Evolutionary conservation across 306 rosid genomes (phyloP).

Genomic region (Senna tora): DNA sequence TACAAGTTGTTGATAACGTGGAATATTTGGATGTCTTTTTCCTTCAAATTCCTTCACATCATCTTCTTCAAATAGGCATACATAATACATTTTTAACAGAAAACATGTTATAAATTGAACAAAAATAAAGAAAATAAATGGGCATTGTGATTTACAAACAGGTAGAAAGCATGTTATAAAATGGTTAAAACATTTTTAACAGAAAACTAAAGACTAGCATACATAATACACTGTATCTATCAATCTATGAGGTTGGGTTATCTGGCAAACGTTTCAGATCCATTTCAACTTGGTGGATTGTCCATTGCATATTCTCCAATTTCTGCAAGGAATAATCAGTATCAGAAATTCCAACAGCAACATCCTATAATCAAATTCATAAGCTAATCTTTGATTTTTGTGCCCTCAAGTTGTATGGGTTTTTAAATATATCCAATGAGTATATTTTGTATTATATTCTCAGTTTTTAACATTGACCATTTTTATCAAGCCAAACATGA

Average conservation of each 20-base stretch:
- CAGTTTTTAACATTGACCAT: not conserved
- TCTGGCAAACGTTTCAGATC: conserved; percentile 79
- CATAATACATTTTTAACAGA: no score
- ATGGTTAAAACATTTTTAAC: no score
- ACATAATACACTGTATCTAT: no score
- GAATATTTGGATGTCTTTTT: no score
- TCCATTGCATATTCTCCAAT: conserved; percentile 94
- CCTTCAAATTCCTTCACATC: no score
- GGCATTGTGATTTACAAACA: no score
- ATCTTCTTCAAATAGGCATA: no score
- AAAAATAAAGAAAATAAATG: no score
- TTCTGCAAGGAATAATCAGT: conserved; percentile 54
- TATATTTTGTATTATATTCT: conserved; percentile 8
- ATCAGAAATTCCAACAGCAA: not conserved
- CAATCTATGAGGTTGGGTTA: conserved; percentile 43
- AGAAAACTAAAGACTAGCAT: no score
- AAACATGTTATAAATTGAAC: no score
- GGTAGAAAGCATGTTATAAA: no score
- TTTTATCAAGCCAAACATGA: not conserved
- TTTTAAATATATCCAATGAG: not conserved
- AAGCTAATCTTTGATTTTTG: not conserved
- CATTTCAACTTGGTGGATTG: conserved; percentile 90
- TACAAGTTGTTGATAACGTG: no score
- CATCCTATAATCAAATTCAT: conserved; percentile 5
- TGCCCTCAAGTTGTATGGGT: not conserved